Percentiles rank a stretch among this genome's conserved stretches.
phyloP scores from a whole-genome alignment of 2,329 filamentous ascomycete genomes.

The Ceratocystis variospora region DNA sequence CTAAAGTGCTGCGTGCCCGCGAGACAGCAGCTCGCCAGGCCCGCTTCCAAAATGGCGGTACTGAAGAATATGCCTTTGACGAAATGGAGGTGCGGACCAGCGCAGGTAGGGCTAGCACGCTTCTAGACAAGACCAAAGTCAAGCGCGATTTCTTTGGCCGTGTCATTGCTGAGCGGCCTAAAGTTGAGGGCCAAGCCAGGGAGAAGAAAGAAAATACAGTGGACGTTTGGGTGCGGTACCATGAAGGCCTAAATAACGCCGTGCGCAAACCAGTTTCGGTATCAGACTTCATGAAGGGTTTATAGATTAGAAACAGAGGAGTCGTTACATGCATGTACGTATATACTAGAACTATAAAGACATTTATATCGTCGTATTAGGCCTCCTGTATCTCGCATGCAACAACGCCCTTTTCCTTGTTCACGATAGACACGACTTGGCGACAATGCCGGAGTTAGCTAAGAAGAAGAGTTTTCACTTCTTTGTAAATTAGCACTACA shows the following conservation, averaged over 20 bases:
- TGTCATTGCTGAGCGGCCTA: conserved; percentile 35
- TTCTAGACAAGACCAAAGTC: conserved; percentile 28
- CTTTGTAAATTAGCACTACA: background rate
- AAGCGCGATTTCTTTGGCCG: conserved; percentile 82
- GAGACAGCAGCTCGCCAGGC: conserved; percentile 53
- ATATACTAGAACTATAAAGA: background rate
- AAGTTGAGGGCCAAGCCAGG: conserved; percentile 26
- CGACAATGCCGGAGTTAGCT: background rate
- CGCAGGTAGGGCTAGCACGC: conserved; percentile 15
- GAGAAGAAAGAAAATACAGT: conserved; percentile 31
- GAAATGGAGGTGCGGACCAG: conserved; percentile 22
- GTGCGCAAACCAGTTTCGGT: conserved; percentile 77
- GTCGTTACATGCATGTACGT: background rate
- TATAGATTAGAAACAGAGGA: conserved; percentile 30
- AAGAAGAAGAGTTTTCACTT: background rate
- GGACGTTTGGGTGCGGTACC: conserved; percentile 73
- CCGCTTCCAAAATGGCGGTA: conserved; percentile 43
- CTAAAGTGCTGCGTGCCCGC: conserved; percentile 53
- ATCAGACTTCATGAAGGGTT: conserved; percentile 57
- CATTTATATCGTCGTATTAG: background rate
- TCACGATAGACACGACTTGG: background rate
- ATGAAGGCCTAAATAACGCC: conserved; percentile 85
- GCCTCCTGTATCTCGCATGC: background rate
- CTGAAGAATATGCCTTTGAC: conserved; percentile 30
- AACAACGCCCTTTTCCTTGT: background rate